Percentiles rank a stretch among this genome's conserved stretches.
These are phyloP conservation scores for Phytopythium helicoides DNA, from an alignment of 352 stramenopile genomes.

Conservation along the genomic window DNA sequence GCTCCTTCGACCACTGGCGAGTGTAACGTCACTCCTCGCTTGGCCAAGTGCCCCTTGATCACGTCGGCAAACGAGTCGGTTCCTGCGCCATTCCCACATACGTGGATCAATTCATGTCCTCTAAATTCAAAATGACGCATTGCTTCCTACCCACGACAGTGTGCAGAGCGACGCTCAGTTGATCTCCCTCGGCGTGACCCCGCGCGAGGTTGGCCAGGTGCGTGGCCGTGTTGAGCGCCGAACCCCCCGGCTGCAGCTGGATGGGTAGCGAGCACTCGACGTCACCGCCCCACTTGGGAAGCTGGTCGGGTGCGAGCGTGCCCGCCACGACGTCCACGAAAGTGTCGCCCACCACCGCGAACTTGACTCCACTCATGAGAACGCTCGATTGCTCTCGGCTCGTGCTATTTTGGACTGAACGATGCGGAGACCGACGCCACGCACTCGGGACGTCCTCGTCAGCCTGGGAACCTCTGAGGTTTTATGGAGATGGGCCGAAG, in stretches of 20 bases:
- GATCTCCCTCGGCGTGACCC: constrained; percentile 15
- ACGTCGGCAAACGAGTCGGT: constrained; percentile 41
- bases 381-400: not conserved
- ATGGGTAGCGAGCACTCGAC: constrained; percentile 67
- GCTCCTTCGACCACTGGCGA: constrained; percentile 33
- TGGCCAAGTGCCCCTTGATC: constrained; percentile 43
- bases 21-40: constrained; percentile 35
- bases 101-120: not conserved
- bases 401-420: not conserved
- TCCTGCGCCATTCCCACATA: constrained; percentile 20
- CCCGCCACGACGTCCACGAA: constrained; percentile 81
- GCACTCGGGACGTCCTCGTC: no score
- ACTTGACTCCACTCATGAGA: constrained; percentile 21
- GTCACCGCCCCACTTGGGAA: constrained; percentile 79
- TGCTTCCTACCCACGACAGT: constrained; percentile 42
- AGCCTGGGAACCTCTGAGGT: no score
- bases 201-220: constrained; percentile 61
- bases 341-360: constrained; percentile 61
- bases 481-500: not conserved
- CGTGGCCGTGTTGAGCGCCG: constrained; percentile 81
- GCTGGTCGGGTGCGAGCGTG: constrained; percentile 53
- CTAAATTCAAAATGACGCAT: not conserved
- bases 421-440: no score
- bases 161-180: constrained; percentile 49
- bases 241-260: constrained; percentile 75